Percentiles rank a stretch among this genome's conserved stretches.
Evolutionary conservation across 2,329 filamentous ascomycete species (phyloP).

Genomic region (Pezicula radicicola): DNA sequence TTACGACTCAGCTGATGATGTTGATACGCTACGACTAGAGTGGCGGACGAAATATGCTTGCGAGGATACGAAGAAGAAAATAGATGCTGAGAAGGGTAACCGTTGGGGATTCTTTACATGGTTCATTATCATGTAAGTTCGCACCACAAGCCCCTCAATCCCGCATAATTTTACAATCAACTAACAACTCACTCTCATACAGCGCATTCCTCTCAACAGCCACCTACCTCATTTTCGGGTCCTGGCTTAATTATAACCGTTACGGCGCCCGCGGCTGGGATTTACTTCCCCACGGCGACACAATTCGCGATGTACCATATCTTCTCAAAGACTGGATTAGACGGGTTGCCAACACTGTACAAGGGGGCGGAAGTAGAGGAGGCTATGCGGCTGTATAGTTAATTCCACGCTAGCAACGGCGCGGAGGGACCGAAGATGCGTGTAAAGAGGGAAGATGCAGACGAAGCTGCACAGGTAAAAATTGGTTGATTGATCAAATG

Average conservation of each 20-base stretch:
- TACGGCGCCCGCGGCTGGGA: conserved; percentile 96
- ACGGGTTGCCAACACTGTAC: conserved; percentile 76
- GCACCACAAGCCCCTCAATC: background rate
- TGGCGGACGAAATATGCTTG: conserved; percentile 92
- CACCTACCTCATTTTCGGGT: conserved; percentile 93
- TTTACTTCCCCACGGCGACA: conserved; percentile 86
- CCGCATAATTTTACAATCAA: background rate
- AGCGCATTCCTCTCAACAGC: conserved; percentile 84
- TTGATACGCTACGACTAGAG: conserved; percentile 67
- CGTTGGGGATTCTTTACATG: conserved; percentile 98
- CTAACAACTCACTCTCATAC: conserved; percentile 9
- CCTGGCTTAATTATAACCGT: conserved; percentile 98
- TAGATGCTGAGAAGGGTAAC: conserved; percentile 37
- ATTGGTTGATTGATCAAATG: too few species aligned
- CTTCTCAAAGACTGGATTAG: conserved; percentile 85
- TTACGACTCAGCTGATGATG: conserved; percentile 58
- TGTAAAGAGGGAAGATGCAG: too few species aligned
- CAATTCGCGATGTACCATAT: conserved; percentile 88
- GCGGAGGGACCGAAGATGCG: too few species aligned
- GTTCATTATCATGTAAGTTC: conserved; percentile 84
- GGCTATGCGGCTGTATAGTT: conserved; percentile 82
- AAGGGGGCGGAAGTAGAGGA: conserved; percentile 78
- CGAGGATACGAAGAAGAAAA: conserved; percentile 50
- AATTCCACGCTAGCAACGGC: too few species aligned
- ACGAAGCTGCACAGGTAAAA: too few species aligned